These are phyloP conservation scores for Thermothelomyces thermophilus DNA, from an alignment of 2,329 filamentous ascomycete genomes.

Conservation along the genomic window DNA sequence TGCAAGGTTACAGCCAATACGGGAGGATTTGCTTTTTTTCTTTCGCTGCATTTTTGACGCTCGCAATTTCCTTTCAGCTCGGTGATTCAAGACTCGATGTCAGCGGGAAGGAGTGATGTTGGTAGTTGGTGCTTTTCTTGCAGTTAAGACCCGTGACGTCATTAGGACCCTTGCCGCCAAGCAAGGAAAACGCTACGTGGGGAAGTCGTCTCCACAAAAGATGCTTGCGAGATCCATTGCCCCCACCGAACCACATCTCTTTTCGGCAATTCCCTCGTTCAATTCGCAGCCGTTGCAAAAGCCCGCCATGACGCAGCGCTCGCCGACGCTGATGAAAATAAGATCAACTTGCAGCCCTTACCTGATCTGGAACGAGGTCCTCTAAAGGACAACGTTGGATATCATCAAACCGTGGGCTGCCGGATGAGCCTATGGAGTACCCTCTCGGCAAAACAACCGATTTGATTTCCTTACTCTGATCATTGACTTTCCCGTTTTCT, in stretches of 20 bases:
- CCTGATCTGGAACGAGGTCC: not conserved
- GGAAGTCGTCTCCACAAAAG: not conserved
- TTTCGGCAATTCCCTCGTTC: not conserved
- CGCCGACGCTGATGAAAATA: not conserved
- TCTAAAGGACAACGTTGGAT: not conserved
- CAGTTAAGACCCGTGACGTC: not conserved
- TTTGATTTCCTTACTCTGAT: too few species aligned
- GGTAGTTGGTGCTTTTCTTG: not conserved
- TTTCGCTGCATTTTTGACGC: not conserved
- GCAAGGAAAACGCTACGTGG: not conserved
- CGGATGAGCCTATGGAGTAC: too few species aligned
- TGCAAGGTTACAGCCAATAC: too few species aligned
- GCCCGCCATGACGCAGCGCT: not conserved
- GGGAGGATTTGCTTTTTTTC: not conserved
- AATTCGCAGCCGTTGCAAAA: too few species aligned
- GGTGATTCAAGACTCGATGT: not conserved
- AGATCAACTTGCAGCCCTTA: not conserved
- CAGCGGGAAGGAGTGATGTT: not conserved
- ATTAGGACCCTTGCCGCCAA: not conserved
- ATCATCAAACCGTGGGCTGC: too few species aligned
- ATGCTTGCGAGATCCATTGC: too few species aligned
- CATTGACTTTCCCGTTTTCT: too few species aligned
- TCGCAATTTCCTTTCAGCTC: not conserved
- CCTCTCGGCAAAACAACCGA: too few species aligned
- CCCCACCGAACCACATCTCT: too few species aligned